Percentiles rank a stretch among this genome's conserved stretches.
phyloP scores from a whole-genome alignment of 1,139 yeast genomes.

The Suhomyces coccinellae region DNA sequence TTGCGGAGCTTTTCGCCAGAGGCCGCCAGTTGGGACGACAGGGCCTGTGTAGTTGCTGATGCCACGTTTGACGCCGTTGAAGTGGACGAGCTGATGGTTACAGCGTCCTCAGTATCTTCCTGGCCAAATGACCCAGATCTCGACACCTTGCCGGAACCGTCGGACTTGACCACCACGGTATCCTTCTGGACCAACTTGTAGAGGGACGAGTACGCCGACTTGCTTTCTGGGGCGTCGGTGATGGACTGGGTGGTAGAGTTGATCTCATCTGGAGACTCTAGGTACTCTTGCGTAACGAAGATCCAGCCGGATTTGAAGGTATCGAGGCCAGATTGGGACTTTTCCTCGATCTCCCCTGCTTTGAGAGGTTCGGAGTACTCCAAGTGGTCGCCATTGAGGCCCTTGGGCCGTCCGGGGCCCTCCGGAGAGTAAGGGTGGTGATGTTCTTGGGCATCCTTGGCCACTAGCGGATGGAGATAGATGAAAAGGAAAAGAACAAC shows the following conservation, averaged over 20 bases:
- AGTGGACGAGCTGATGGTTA: background rate
- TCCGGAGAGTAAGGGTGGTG: background rate
- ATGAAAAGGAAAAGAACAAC: constrained; percentile 39
- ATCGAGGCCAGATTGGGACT: constrained; percentile 58
- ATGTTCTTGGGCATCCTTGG: background rate
- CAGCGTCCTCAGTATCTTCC: constrained; percentile 1
- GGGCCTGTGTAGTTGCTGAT: constrained; percentile 2
- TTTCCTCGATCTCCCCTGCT: constrained; percentile 65
- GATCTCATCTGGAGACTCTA: constrained; percentile 46
- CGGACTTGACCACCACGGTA: constrained; percentile 23
- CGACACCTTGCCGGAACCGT: constrained; percentile 15
- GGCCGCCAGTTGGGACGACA: constrained; percentile 7
- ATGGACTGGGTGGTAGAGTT: constrained; percentile 36
- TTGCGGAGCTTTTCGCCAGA: constrained; percentile 15
- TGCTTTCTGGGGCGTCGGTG: constrained; percentile 41
- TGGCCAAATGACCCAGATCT: constrained; percentile 19
- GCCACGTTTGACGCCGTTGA: constrained; percentile 3
- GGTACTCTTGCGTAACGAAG: constrained; percentile 75
- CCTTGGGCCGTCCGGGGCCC: background rate
- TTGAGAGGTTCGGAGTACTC: constrained; percentile 30
- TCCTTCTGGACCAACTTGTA: constrained; percentile 52
- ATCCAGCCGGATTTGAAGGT: constrained; percentile 78
- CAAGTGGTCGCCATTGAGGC: constrained; percentile 8
- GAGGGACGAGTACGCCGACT: constrained; percentile 60
- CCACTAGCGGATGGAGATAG: constrained; percentile 34